Evolutionary conservation across 2,329 filamentous ascomycete genomes (phyloP), one percentile per base, ranked within the genome.

Genomic region (Trichoderma koningiopsis): DNA sequence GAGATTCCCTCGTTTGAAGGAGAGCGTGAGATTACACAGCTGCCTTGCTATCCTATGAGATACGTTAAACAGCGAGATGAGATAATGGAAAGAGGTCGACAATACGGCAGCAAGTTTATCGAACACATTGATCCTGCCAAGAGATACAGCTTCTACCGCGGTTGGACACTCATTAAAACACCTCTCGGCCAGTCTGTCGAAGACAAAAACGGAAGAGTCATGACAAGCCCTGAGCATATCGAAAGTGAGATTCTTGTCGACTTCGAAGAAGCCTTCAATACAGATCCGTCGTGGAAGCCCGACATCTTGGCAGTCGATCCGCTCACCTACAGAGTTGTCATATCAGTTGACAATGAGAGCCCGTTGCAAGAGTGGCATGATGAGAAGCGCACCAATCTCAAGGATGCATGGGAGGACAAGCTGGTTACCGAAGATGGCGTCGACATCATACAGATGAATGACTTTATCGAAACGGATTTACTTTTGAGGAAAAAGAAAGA

Each of bases 171-270:
- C 13, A 69, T 62, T 24, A 49, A 60, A 27, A 59, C 53, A 11
- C 66, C 68, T 10, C 49, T 64, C 6, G 63, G 68, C 3, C 47
- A 35, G 27, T 52, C 58, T 5, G 3, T 68, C 8, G 40, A 53
- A 13, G 52, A 59, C 33, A 61, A 69, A 24, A 58, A 66, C 10
- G 63, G 55, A 5, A 52, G 14, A 4, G 24, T 58, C 13, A 58
- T 63, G 60, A 69, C 52, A 33, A 69, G 60, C 7, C 68, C 70
- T 5, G 53, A 71, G 3, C 60, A 68, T 6, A 68, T 71, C 14
- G 70, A 71, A 29, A 64, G 70, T 11, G 68, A 71, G 27, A 60
- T 70, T 22, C 24, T 70, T 4, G 70, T 68, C 24, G 68, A 71
- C 31, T 71, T 71, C n/a, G 68, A 59, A 16, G 64, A 70, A 31